phyloP scores from a whole-genome alignment of 169 alveolate genomes.

The Cystoisospora suis region DNA sequence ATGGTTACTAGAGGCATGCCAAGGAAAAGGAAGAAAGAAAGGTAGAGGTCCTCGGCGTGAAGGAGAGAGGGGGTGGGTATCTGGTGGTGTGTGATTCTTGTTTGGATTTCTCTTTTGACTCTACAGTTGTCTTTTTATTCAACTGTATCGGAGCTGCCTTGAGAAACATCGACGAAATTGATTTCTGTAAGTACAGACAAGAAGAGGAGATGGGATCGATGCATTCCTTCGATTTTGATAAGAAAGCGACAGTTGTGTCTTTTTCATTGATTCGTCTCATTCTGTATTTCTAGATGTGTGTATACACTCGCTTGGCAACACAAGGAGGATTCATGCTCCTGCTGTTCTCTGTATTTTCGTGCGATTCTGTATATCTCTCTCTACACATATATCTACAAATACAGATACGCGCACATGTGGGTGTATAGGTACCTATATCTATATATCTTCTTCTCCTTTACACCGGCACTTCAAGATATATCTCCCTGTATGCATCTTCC shows the following conservation, averaged over 20 bases:
- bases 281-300: background rate
- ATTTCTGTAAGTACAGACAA: background rate
- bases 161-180: background rate
- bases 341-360: background rate
- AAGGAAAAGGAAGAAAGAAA: too few relatives aligned
- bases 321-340: too few relatives aligned
- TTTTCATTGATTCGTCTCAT: background rate
- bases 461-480: background rate
- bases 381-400: background rate
- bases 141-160: conserved; percentile 30
- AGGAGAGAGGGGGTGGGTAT: too few relatives aligned
- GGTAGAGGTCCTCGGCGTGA: too few relatives aligned
- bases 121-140: conserved; percentile 27
- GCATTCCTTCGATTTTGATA: background rate
- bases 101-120: background rate
- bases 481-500: background rate
- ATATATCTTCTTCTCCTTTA: background rate
- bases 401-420: background rate
- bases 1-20: too few relatives aligned
- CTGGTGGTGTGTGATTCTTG: background rate
- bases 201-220: background rate
- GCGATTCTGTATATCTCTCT: background rate
- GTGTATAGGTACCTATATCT: background rate
- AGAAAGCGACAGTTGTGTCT: background rate
- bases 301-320: background rate